A percentile compares a stretch with the other conserved stretches of the same genome.
phyloP scores from a whole-genome alignment of 805 yeast genomes.

The Hanseniaspora meyeri region DNA sequence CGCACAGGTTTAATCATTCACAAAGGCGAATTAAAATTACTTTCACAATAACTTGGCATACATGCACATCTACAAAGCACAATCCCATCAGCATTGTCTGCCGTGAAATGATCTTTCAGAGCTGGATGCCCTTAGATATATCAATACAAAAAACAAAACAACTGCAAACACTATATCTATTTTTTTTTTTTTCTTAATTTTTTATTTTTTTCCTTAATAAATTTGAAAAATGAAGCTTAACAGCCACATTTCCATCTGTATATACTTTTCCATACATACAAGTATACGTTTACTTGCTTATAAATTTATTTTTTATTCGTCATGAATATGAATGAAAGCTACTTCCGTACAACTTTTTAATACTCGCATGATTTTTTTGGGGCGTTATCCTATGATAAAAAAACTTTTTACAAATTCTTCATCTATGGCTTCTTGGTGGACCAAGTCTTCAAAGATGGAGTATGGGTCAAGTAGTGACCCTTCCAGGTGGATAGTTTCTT shows the following conservation, averaged over 20 bases:
- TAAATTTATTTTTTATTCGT: neutral
- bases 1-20: neutral
- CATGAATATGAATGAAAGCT: neutral
- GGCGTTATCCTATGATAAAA: neutral
- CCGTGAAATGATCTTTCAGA: too few relatives aligned
- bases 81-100: too few relatives aligned
- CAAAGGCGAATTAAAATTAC: neutral
- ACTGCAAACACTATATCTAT: too few relatives aligned
- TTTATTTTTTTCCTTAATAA: too few relatives aligned
- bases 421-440: slow-evolving; percentile 38
- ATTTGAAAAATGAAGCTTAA: neutral
- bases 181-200: neutral
- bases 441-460: slow-evolving; percentile 38
- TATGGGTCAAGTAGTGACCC: slow-evolving; percentile 36
- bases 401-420: neutral
- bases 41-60: neutral
- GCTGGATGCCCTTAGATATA: too few relatives aligned
- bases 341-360: neutral
- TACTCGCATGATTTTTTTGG: too few relatives aligned
- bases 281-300: neutral
- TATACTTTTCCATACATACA: neutral
- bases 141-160: neutral
- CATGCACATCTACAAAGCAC: too few relatives aligned
- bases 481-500: slow-evolving; percentile 25
- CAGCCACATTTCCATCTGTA: neutral